A percentile compares a stretch with the other conserved stretches of the same genome.
Conservation (phyloP, 2,329 filamentous ascomycete genomes). For the Fusarium buxicola region DNA sequence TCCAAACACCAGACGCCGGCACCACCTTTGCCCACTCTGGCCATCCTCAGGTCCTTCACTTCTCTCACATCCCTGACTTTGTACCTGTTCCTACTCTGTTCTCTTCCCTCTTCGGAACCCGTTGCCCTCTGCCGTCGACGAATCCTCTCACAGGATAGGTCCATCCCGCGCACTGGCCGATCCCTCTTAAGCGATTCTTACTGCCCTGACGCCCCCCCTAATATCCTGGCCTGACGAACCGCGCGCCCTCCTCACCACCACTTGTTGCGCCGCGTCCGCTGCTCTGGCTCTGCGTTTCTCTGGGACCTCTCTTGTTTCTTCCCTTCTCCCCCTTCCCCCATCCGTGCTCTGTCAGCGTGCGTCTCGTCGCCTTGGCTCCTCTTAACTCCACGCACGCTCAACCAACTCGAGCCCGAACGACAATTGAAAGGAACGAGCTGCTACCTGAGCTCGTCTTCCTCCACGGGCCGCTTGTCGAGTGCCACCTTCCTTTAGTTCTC, state of each 20-base stretch:
- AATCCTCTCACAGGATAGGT: slow-evolving; percentile 1
- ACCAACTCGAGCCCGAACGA: slow-evolving; percentile 35
- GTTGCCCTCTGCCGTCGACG: slow-evolving; percentile 5
- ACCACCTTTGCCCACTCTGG: slow-evolving; percentile 35
- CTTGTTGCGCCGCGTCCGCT: slow-evolving; percentile 15
- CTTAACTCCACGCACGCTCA: slow-evolving; percentile 35
- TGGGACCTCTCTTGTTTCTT: slow-evolving; percentile 30
- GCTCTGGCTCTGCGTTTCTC: slow-evolving; percentile 32
- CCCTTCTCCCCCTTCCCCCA: slow-evolving; percentile 30
- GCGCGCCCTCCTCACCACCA: slow-evolving; percentile 32
- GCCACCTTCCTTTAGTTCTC: slow-evolving; percentile 35
- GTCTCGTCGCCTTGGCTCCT: slow-evolving; percentile 42
- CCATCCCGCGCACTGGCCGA: not conserved
- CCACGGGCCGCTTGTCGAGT: slow-evolving; percentile 32
- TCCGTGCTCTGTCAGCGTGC: slow-evolving; percentile 43
- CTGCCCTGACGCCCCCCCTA: slow-evolving; percentile 35
- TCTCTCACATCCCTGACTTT: slow-evolving; percentile 29
- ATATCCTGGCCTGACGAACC: slow-evolving; percentile 27
- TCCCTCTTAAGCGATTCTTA: slow-evolving; percentile 21
- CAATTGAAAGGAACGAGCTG: slow-evolving; percentile 44
- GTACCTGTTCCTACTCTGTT: slow-evolving; percentile 11
- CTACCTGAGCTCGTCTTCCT: slow-evolving; percentile 29
- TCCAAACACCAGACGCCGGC: slow-evolving; percentile 44
- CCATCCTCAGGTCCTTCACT: slow-evolving; percentile 37
- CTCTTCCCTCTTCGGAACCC: slow-evolving; percentile 13